These are phyloP conservation scores for Eucalyptus camaldulensis DNA, from an alignment of 345 rosid genomes.

Conservation along the genomic window DNA sequence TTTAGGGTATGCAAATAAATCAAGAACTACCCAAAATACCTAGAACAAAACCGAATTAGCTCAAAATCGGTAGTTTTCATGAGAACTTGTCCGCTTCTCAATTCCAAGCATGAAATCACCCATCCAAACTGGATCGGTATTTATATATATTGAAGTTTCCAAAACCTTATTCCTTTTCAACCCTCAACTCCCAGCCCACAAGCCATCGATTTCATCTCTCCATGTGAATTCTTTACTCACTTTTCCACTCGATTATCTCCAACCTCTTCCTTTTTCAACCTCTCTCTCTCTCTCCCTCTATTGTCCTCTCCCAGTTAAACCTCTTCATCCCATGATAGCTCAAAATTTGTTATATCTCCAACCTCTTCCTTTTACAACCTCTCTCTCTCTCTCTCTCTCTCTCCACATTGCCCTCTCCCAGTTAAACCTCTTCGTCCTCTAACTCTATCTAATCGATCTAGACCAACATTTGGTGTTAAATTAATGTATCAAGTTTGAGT, in stretches of 20 bases:
- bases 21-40: accelerated
- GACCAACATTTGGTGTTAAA: not conserved
- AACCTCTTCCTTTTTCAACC: not conserved
- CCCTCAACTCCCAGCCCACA: not conserved
- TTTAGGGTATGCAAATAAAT: not conserved
- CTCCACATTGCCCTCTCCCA: not conserved
- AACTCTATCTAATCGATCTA: not conserved
- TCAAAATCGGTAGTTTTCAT: accelerated
- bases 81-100: accelerated
- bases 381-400: not conserved
- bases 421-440: not conserved
- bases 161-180: not conserved
- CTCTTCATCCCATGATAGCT: not conserved
- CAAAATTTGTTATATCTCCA: not conserved
- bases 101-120: accelerated
- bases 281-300: not conserved
- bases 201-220: not conserved
- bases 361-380: not conserved
- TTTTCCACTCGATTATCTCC: not conserved
- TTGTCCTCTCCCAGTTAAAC: not conserved
- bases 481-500: too few species aligned
- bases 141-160: not conserved
- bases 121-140: too few species aligned
- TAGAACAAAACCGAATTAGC: accelerated
- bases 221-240: not conserved